phyloP scores from a whole-genome alignment of 306 rosid species.

The Lathyrus aphaca region DNA sequence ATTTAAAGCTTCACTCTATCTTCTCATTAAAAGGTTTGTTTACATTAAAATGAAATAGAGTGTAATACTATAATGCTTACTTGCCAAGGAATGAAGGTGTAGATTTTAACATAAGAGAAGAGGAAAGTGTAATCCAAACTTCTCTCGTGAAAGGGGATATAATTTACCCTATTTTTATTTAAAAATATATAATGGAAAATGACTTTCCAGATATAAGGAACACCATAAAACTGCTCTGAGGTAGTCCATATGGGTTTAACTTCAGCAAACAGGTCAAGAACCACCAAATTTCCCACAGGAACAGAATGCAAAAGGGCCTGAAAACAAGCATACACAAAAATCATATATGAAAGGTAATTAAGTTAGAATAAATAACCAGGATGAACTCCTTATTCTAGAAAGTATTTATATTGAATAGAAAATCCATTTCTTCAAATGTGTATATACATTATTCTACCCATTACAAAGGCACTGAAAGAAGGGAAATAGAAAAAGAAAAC shows the following conservation, averaged over 20 bases:
- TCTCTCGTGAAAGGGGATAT: not conserved
- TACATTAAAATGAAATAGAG: not conserved
- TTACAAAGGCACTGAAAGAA: conserved; percentile 32
- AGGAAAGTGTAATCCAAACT: not conserved
- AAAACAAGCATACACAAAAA: conserved; percentile 40
- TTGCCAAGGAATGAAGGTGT: not conserved
- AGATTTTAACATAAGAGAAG: not conserved
- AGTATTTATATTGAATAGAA: conserved; percentile 24
- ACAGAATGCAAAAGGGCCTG: conserved; percentile 93
- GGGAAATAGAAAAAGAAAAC: not conserved
- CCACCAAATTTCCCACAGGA: conserved; percentile 82
- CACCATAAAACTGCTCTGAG: conserved; percentile 85
- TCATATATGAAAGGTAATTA: conserved; percentile 12
- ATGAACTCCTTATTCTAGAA: conserved; percentile 18
- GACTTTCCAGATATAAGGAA: conserved; percentile 92
- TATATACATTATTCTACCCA: conserved; percentile 20
- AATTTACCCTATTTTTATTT: conserved; percentile 21
- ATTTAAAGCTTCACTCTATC: conserved; percentile 1
- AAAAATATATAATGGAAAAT: conserved; percentile 31
- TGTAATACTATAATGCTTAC: conserved; percentile 1
- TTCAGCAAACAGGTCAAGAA: conserved; percentile 91
- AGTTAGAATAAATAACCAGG: conserved; percentile 20
- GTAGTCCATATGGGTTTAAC: conserved; percentile 85
- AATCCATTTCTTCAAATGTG: conserved; percentile 6
- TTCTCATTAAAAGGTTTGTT: not conserved